Base-by-base conservation (phyloP, 2,329 filamentous ascomycete species). In the Corniculantispora saksenae region DNA sequence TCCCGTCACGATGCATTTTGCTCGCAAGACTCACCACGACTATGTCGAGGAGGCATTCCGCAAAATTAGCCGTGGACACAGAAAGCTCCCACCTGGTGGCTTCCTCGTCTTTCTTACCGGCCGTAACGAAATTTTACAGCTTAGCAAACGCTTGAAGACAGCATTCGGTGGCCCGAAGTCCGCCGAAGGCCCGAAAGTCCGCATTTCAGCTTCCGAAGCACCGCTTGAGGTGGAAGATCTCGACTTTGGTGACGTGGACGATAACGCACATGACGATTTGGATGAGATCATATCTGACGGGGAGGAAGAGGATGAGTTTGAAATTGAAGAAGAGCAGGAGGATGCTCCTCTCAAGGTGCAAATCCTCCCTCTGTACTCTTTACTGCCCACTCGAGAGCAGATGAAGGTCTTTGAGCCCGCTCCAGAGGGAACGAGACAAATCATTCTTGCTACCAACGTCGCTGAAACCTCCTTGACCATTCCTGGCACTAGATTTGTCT, bases 381-480 rank as follows among this genome's bases (percentile, higher is more conserved):
- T 97, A 61, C 82, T 99, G 1, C 92, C 94, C 0, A 97, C 94
- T 2, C 90, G 89, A 70, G 93, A 98, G 72, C 95, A 99, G 78
- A 85, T 97, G 74, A 88, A 88, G 66, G 93, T 99, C 12, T 99
- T 99, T 71, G 90, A 97, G 68, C 84, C 90, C 0, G 87, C 92
- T 0, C 94, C 94, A 0, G 91, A 94, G 63, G 91, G 91, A 19
- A 91, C 91, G 10, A 88, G 95, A 10, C 85, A 95, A 27, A 91
- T 99, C 60, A 91, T 99, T 4, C 80, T 99, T 48, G 93, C 95
- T 0, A 99, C 95, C 51, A 99, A 99, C 77, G 93, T 99, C 53
- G 95, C 95, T 0, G 95, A 99, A 78, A 99, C 95, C 0, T 96
- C 92, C 86, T 84, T 99, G 74, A 99, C 95, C 0, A 99, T 99